Percentiles rank a stretch among this genome's conserved stretches.
These are phyloP conservation scores for Aphanomyces cochlioides DNA, from an alignment of 352 stramenopile species.

Conservation along the genomic window DNA sequence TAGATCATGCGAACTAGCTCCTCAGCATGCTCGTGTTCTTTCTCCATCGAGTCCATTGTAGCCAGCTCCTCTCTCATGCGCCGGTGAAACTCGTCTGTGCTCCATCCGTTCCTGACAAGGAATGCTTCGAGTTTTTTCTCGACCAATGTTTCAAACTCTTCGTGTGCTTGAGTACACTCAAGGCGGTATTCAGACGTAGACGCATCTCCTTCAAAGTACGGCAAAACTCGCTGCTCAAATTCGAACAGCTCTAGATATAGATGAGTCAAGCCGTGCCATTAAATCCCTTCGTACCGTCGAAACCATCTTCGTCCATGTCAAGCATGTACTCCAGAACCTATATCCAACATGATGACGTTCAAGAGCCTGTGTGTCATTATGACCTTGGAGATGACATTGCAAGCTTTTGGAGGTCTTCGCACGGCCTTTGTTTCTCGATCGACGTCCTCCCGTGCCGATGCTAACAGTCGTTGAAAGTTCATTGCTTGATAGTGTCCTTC, in stretches of 20 bases:
- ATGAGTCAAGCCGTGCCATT: neutral
- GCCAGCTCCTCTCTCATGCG: constrained; percentile 9
- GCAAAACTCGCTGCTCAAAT: constrained; percentile 25
- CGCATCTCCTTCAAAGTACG: constrained; percentile 11
- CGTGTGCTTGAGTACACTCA: constrained; percentile 20
- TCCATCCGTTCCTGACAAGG: neutral
- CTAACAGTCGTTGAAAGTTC: constrained; percentile 29
- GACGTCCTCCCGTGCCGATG: constrained; percentile 22
- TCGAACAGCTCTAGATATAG: constrained; percentile 8
- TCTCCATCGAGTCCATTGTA: neutral
- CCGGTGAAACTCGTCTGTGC: constrained; percentile 6
- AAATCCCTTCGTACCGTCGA: neutral
- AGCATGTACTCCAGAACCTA: constrained; percentile 24
- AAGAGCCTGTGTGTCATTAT: neutral
- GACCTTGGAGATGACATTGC: constrained; percentile 22
- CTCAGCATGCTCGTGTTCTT: constrained; percentile 25
- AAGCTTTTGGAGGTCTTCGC: neutral
- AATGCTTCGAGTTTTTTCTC: constrained; percentile 15
- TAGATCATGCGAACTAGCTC: constrained; percentile 28
- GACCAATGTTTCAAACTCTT: constrained; percentile 24
- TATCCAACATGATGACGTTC: neutral
- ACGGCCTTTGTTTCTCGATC: constrained; percentile 4
- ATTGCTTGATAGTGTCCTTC: neutral
- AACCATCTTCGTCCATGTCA: constrained; percentile 27
- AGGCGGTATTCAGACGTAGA: constrained; percentile 20